phyloP scores from a whole-genome alignment of 331 rosid genomes.

The Spiraea crenata region DNA sequence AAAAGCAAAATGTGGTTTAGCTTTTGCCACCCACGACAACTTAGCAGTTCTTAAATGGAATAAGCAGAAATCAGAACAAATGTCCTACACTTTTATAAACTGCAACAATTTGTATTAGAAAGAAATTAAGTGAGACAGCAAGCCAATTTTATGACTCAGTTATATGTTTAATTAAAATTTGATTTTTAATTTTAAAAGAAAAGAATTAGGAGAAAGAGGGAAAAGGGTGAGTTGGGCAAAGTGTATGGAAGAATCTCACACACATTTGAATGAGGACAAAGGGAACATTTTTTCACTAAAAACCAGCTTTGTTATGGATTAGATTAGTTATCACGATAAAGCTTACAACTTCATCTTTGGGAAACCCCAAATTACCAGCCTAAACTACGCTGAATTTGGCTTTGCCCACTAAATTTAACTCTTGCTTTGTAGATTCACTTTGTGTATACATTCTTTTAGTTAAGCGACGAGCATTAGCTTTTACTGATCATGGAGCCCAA shows the following conservation, averaged over 20 bases:
- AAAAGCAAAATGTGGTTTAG: too few relatives aligned
- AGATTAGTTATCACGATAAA: constrained; percentile 51
- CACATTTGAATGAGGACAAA: constrained; percentile 73
- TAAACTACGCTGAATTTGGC: constrained; percentile 43
- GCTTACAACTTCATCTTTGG: constrained; percentile 60
- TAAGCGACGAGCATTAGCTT: constrained; percentile 50
- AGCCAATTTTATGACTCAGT: too few relatives aligned
- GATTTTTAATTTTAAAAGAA: not conserved
- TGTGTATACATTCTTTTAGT: constrained; percentile 24
- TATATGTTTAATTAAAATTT: too few relatives aligned
- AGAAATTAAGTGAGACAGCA: too few relatives aligned
- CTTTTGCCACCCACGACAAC: too few relatives aligned
- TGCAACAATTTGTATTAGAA: too few relatives aligned
- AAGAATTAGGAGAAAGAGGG: not conserved
- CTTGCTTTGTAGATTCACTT: constrained; percentile 20
- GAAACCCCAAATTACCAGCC: constrained; percentile 54
- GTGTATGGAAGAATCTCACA: constrained; percentile 49
- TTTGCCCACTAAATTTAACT: constrained; percentile 1
- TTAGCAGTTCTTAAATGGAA: too few relatives aligned
- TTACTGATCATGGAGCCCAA: constrained; percentile 26
- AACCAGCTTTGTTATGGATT: constrained; percentile 40
- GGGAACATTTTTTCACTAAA: constrained; percentile 56
- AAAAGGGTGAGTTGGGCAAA: not conserved
- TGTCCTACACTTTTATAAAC: too few relatives aligned
- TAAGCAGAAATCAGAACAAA: too few relatives aligned